phyloP scores from a whole-genome alignment of 2,329 filamentous ascomycete species.

The Aspergillus sp. region DNA sequence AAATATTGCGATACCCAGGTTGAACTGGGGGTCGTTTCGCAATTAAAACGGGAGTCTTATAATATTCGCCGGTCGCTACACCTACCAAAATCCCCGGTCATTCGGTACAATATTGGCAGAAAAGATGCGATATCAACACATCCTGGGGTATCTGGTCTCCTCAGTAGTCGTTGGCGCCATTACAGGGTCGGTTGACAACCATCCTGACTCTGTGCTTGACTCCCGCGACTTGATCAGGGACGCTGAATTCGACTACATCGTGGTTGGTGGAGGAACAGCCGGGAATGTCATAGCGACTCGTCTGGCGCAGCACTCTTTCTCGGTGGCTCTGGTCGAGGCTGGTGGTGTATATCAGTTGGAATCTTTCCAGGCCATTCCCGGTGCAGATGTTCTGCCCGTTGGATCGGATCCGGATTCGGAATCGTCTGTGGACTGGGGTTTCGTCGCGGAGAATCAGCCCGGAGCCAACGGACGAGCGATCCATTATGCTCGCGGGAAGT shows the following conservation, averaged over 20 bases:
- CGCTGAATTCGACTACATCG: constrained; percentile 18
- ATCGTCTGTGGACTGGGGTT: constrained; percentile 18
- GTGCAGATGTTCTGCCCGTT: constrained; percentile 12
- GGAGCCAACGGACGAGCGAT: constrained; percentile 19
- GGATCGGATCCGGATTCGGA: constrained; percentile 17
- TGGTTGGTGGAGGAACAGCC: constrained; percentile 21
- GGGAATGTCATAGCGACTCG: constrained; percentile 19
- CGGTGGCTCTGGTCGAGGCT: constrained; percentile 24
- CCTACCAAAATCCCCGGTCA: too few relatives aligned
- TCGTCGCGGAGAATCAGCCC: constrained; percentile 13
- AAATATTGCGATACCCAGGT: too few relatives aligned
- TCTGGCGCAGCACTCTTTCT: constrained; percentile 16
- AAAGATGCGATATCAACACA: too few relatives aligned
- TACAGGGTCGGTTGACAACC: too few relatives aligned
- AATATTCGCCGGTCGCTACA: too few relatives aligned
- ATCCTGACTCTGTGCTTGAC: too few relatives aligned
- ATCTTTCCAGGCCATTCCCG: constrained; percentile 14
- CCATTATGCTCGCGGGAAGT: constrained; percentile 23
- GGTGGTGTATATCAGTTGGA: constrained; percentile 21
- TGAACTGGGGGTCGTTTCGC: too few relatives aligned
- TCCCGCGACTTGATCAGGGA: background rate
- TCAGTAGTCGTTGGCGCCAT: too few relatives aligned
- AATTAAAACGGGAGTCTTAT: too few relatives aligned
- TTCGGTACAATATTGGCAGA: too few relatives aligned
- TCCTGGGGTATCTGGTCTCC: too few relatives aligned